phyloP scores from a whole-genome alignment of 2,329 filamentous ascomycete genomes.

The Fusarium cyanostomum region DNA sequence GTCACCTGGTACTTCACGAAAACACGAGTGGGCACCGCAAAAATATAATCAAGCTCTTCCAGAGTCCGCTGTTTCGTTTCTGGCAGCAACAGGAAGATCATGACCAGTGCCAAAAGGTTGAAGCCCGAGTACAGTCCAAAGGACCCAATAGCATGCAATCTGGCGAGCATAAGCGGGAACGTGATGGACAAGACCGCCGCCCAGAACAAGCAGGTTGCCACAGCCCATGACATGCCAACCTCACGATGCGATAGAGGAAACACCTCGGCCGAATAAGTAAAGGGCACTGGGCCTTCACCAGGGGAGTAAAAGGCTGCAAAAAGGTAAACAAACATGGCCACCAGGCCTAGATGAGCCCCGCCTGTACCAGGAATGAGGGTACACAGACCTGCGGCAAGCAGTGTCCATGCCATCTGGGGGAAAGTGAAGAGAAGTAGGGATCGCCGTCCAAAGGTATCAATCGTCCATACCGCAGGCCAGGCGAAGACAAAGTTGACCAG shows the following conservation, averaged over 20 bases:
- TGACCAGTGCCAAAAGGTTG: constrained; percentile 62
- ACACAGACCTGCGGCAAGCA: constrained; percentile 56
- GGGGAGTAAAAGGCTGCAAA: constrained; percentile 63
- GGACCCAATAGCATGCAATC: constrained; percentile 57
- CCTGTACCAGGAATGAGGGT: constrained; percentile 57
- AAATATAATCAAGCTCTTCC: constrained; percentile 68
- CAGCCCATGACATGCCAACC: constrained; percentile 75
- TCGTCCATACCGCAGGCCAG: constrained; percentile 67
- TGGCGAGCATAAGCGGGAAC: constrained; percentile 65
- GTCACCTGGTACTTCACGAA: constrained; percentile 67
- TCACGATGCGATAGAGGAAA: constrained; percentile 77
- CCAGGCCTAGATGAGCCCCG: constrained; percentile 53
- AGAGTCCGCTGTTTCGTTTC: constrained; percentile 67
- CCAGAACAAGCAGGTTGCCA: constrained; percentile 71
- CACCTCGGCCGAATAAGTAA: constrained; percentile 74
- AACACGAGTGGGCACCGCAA: constrained; percentile 66
- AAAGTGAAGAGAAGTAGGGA: constrained; percentile 57
- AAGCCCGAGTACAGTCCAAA: constrained; percentile 66
- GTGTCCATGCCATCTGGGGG: constrained; percentile 54
- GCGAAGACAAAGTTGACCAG: constrained; percentile 68
- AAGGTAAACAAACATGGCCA: constrained; percentile 66
- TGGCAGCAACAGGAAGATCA: constrained; percentile 66
- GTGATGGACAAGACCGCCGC: constrained; percentile 70
- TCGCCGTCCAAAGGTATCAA: constrained; percentile 66
- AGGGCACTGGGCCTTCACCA: constrained; percentile 72